These are phyloP conservation scores for Parathielavia hyrcaniae DNA, from an alignment of 495 filamentous ascomycete species.

Conservation along the genomic window DNA sequence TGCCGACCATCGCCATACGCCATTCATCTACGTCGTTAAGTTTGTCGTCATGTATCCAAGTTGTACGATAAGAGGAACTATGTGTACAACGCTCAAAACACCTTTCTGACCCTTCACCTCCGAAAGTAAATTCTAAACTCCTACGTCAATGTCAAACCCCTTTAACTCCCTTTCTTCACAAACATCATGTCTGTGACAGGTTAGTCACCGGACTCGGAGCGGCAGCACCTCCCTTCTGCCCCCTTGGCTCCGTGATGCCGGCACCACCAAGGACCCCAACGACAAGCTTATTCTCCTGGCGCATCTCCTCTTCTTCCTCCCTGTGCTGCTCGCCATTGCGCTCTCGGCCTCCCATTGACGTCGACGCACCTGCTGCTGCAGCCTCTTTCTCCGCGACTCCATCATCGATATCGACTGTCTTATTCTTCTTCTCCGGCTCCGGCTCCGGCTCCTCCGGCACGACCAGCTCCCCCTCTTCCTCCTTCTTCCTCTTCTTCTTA, in stretches of 20 bases:
- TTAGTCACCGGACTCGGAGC: background rate
- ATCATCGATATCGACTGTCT: background rate
- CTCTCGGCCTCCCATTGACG: conserved; percentile 24
- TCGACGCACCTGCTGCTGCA: too few relatives aligned
- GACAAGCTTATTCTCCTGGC: conserved; percentile 33
- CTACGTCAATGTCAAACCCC: too few relatives aligned
- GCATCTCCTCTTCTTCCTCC: conserved; percentile 22
- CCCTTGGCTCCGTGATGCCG: conserved; percentile 23
- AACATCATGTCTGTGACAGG: too few relatives aligned
- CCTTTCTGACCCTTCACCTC: too few relatives aligned
- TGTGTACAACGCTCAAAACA: too few relatives aligned
- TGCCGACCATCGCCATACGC: too few relatives aligned
- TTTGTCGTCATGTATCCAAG: too few relatives aligned
- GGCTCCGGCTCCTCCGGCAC: too few relatives aligned
- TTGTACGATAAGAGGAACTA: too few relatives aligned
- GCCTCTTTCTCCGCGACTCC: background rate
- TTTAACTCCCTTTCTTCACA: too few relatives aligned
- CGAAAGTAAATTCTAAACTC: too few relatives aligned
- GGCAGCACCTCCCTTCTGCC: conserved; percentile 8
- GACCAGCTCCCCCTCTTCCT: background rate
- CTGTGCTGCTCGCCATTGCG: conserved; percentile 9
- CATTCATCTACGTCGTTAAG: too few relatives aligned
- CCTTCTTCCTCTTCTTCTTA: conserved; percentile 27
- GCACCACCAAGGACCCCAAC: conserved; percentile 29
- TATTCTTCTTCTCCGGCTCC: background rate